These are phyloP conservation scores for Leccinum rimulosum DNA, from an alignment of 768 basidiomycete species.

Conservation along the genomic window DNA sequence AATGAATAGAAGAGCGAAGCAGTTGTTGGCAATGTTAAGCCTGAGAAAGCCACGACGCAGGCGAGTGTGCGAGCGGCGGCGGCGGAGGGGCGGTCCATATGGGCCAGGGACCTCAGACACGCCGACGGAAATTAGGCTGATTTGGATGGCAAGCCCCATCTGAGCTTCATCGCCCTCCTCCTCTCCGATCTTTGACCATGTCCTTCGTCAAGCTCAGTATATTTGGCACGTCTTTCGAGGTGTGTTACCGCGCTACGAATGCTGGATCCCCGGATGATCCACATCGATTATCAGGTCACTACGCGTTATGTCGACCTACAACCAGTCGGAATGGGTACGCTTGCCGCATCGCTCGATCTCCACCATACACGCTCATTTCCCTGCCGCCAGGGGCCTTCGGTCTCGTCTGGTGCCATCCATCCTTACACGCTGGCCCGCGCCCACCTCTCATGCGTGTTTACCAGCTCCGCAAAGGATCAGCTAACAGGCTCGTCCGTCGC, in stretches of 20 bases:
- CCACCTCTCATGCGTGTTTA: conserved; percentile 15
- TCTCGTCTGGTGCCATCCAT: conserved; percentile 78
- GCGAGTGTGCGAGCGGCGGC: not conserved
- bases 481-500: conserved; percentile 91
- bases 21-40: not conserved
- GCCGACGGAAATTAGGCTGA: conserved; percentile 14
- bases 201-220: conserved; percentile 98
- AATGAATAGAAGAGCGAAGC: not conserved
- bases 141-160: conserved; percentile 7
- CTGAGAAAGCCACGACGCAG: conserved; percentile 12
- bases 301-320: conserved; percentile 99
- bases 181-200: conserved; percentile 41
- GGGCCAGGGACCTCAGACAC: conserved; percentile 23
- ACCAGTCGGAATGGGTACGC: conserved; percentile 97
- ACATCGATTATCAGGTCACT: conserved; percentile 58
- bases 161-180: not conserved
- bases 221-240: conserved; percentile 98
- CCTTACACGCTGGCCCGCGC: not conserved
- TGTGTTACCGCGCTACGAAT: conserved; percentile 29
- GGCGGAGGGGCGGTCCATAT: not conserved
- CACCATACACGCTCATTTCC: conserved; percentile 17
- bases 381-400: conserved; percentile 76
- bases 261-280: conserved; percentile 20
- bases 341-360: conserved; percentile 8
- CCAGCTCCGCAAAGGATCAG: conserved; percentile 91